Evolutionary conservation across 257 asterid genomes (phyloP).

Genomic region (Ehretia macrophylla): DNA sequence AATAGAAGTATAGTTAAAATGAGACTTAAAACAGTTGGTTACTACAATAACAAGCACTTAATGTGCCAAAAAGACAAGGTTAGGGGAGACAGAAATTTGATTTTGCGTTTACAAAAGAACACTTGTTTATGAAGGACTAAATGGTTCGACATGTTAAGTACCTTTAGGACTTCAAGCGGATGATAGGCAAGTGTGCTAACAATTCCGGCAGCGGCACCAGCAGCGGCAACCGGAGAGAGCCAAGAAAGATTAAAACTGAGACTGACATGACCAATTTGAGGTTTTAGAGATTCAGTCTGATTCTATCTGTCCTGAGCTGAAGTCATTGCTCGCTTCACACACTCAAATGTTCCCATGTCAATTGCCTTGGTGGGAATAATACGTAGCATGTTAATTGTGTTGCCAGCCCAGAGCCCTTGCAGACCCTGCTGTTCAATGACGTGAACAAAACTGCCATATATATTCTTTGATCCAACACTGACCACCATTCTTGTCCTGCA

Average conservation of each 20-base stretch:
- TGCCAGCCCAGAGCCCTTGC: slow-evolving; percentile 98
- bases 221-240: slow-evolving; percentile 90
- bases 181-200: slow-evolving; percentile 89
- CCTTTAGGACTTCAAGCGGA: slow-evolving; percentile 97
- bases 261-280: slow-evolving; percentile 51
- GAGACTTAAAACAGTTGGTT: too few relatives aligned
- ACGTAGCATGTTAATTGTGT: slow-evolving; percentile 85
- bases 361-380: slow-evolving; percentile 93
- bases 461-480: slow-evolving; percentile 79
- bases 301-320: slow-evolving; percentile 64
- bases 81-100: too few relatives aligned
- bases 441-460: slow-evolving; percentile 69
- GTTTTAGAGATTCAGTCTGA: slow-evolving; percentile 33
- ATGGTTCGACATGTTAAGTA: slow-evolving; percentile 12
- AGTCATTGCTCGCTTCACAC: slow-evolving; percentile 79
- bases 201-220: slow-evolving; percentile 96
- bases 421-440: slow-evolving; percentile 81
- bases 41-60: too few relatives aligned
- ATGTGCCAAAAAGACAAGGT: too few relatives aligned
- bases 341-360: slow-evolving; percentile 90
- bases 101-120: too few relatives aligned
- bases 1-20: too few relatives aligned
- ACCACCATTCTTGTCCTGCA: slow-evolving; percentile 99
- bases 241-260: slow-evolving; percentile 56
- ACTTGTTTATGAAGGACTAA: too few relatives aligned